phyloP scores from a whole-genome alignment of 2,329 filamentous ascomycete genomes.

The Exophiala sp. region DNA sequence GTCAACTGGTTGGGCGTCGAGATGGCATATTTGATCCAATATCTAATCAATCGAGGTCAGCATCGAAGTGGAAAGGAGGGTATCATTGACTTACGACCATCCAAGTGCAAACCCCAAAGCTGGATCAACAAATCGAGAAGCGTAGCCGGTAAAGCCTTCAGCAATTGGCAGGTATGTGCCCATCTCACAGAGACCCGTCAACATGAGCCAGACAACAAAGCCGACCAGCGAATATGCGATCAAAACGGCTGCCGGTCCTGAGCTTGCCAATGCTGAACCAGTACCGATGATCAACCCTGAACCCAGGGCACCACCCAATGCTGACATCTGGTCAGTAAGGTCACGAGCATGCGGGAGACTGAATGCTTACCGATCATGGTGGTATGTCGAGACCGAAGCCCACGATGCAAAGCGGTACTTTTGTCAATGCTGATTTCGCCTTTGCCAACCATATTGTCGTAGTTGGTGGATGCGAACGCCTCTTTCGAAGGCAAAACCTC shows the following conservation, averaged over 20 bases:
- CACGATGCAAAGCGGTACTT: not conserved
- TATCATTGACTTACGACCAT: not conserved
- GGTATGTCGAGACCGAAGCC: not conserved
- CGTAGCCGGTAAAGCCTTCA: conserved; percentile 48
- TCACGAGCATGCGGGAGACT: not conserved
- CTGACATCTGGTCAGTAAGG: not conserved
- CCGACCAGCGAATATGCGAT: conserved; percentile 36
- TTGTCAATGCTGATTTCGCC: not conserved
- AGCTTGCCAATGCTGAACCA: conserved; percentile 60
- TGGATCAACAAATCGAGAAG: conserved; percentile 50
- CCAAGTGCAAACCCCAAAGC: conserved; percentile 48
- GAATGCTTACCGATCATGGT: not conserved
- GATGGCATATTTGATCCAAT: conserved; percentile 40
- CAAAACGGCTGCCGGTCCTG: conserved; percentile 52
- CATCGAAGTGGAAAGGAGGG: not conserved
- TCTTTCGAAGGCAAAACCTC: not conserved
- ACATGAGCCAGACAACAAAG: conserved; percentile 38
- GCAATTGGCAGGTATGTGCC: conserved; percentile 51
- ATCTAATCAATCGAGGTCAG: not conserved
- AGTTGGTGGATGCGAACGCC: not conserved
- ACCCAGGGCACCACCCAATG: not conserved
- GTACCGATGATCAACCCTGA: conserved; percentile 76
- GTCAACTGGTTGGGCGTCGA: conserved; percentile 43
- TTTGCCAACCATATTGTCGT: not conserved
- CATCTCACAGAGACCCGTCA: conserved; percentile 51